Evolutionary conservation across 371 early-diverging fungal species (phyloP).

Genomic region (Enteropsectra breve): DNA sequence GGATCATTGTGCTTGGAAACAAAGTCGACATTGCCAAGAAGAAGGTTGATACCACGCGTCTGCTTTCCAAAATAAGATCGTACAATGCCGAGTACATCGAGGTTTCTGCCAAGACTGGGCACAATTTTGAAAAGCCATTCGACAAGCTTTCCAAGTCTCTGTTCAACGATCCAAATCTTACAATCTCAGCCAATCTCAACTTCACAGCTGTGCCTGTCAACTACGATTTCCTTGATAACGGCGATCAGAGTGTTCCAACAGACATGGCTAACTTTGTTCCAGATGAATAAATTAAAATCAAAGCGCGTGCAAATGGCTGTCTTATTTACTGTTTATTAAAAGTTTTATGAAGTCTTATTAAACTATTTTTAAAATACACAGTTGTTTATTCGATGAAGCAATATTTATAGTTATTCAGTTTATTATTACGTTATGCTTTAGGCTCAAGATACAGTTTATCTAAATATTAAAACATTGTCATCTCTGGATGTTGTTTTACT

Average conservation of each 20-base stretch:
- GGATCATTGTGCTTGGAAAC: conserved; percentile 97
- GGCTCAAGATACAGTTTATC: too few species aligned
- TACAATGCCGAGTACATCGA: conserved; percentile 95
- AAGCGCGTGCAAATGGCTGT: too few species aligned
- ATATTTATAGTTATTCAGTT: too few species aligned
- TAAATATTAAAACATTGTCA: too few species aligned
- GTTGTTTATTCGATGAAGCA: too few species aligned
- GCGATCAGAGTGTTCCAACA: neutral
- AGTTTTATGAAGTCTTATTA: too few species aligned
- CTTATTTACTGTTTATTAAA: too few species aligned
- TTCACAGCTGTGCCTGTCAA: conserved; percentile 84
- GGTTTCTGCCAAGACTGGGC: conserved; percentile 94
- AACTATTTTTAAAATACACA: too few species aligned
- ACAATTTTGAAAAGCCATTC: conserved; percentile 99
- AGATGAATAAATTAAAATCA: too few species aligned
- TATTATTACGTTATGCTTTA: too few species aligned
- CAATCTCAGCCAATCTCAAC: conserved; percentile 90
- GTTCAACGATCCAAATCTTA: conserved; percentile 77
- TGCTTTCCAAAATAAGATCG: conserved; percentile 65
- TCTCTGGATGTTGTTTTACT: too few species aligned
- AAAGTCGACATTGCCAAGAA: conserved; percentile 99
- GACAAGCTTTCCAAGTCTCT: conserved; percentile 93
- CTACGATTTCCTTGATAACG: conserved; percentile 21
- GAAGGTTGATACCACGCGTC: conserved; percentile 96
- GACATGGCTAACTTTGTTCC: conserved; percentile 1